Percentiles rank a stretch among this genome's conserved stretches.
phyloP scores from a whole-genome alignment of 352 stramenopile genomes.

The Plasmopara viticola region DNA sequence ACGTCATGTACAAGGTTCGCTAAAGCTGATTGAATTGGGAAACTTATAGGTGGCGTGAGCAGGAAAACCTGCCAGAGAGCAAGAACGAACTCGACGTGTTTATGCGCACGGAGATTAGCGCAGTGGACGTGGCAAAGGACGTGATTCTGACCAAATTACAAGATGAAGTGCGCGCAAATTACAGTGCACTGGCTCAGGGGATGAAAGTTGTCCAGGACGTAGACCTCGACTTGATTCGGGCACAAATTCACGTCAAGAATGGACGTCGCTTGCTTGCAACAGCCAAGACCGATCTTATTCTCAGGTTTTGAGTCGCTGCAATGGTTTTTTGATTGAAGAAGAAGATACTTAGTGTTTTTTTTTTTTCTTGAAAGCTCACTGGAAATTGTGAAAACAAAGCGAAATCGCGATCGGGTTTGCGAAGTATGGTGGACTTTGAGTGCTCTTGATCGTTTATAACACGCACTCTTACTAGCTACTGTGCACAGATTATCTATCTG shows the following conservation, averaged over 20 bases:
- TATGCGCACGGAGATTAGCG: constrained; percentile 75
- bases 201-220: constrained; percentile 87
- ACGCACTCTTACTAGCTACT: constrained; percentile 4
- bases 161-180: constrained; percentile 76
- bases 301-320: constrained; percentile 30
- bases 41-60: constrained; percentile 1
- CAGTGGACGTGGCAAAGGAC: constrained; percentile 76
- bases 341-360: not conserved
- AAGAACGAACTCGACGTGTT: constrained; percentile 53
- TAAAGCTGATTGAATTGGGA: no score
- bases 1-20: not conserved
- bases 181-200: constrained; percentile 73
- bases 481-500: constrained; percentile 19
- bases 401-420: constrained; percentile 70
- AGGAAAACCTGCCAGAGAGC: constrained; percentile 60
- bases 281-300: constrained; percentile 66
- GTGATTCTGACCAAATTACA: constrained; percentile 66
- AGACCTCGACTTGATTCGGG: constrained; percentile 74
- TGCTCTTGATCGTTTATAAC: not conserved
- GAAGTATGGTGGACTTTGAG: constrained; percentile 30
- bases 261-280: constrained; percentile 61
- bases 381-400: constrained; percentile 78
- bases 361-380: constrained; percentile 37
- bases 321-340: not conserved
- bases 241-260: constrained; percentile 87